phyloP scores from a whole-genome alignment of 73 alveolate genomes.

The Paramecium tetraurelia region DNA sequence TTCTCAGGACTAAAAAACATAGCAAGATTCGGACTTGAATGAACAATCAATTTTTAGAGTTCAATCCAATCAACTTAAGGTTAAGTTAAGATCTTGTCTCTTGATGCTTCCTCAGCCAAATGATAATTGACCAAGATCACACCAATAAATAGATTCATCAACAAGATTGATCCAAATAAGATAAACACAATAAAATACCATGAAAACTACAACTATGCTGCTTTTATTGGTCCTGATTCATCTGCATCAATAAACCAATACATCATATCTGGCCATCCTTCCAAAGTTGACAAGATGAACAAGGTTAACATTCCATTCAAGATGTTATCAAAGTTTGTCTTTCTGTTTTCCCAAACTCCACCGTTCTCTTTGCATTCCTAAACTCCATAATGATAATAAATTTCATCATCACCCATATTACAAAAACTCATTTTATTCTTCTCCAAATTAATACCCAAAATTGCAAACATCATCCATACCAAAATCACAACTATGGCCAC shows the following conservation, averaged over 20 bases:
- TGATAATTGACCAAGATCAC: constrained; percentile 91
- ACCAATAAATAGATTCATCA: constrained; percentile 93
- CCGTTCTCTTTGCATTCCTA: neutral
- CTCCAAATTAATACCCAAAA: constrained; percentile 47
- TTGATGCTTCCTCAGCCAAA: constrained; percentile 74
- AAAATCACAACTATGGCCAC: constrained; percentile 84
- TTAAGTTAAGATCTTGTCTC: constrained; percentile 51
- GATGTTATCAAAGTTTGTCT: constrained; percentile 86
- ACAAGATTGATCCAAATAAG: constrained; percentile 91
- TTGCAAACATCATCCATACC: constrained; percentile 79
- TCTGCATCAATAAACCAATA: constrained; percentile 73
- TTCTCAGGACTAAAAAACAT: constrained; percentile 62
- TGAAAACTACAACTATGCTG: constrained; percentile 72
- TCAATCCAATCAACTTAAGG: constrained; percentile 76
- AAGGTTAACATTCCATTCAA: constrained; percentile 87
- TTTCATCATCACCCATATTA: constrained; percentile 73
- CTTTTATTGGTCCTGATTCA: constrained; percentile 77
- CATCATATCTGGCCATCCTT: constrained; percentile 97
- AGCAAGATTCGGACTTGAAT: constrained; percentile 70
- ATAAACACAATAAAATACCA: constrained; percentile 81
- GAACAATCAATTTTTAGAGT: constrained; percentile 64
- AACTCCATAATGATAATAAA: neutral
- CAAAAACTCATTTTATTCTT: constrained; percentile 52
- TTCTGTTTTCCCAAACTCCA: constrained; percentile 76
- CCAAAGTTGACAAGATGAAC: constrained; percentile 85